phyloP scores from a whole-genome alignment of 2,329 filamentous ascomycete genomes.

The Coniochaeta ligniaria region DNA sequence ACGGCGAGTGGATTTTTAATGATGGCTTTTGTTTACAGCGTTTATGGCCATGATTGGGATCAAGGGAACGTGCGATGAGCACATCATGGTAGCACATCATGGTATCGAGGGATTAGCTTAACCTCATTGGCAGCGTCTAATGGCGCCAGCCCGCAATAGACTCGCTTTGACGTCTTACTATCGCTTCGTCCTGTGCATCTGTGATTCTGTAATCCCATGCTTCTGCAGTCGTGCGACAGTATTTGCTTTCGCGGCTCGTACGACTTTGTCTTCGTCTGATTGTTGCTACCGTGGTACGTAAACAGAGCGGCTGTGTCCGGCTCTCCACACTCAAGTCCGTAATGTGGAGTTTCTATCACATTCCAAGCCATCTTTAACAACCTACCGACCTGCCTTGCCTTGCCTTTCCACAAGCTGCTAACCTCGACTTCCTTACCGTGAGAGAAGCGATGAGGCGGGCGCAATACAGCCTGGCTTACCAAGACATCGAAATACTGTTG shows the following conservation, averaged over 20 bases:
- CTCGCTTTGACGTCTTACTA: neutral
- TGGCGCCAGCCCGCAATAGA: neutral
- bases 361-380: neutral
- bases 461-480: neutral
- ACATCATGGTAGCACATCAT: no score
- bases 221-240: neutral
- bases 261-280: neutral
- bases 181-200: neutral
- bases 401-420: neutral
- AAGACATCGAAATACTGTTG: neutral
- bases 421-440: neutral
- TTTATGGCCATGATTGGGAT: neutral
- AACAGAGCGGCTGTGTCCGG: neutral
- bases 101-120: neutral
- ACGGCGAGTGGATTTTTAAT: neutral
- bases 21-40: neutral
- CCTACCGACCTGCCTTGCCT: neutral
- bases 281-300: neutral
- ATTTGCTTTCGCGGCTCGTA: neutral
- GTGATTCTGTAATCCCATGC: neutral
- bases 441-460: neutral
- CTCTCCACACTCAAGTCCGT: neutral
- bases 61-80: neutral
- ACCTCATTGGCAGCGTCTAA: neutral
- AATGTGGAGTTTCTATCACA: neutral